Evolutionary conservation across 1,284 basidiomycete species (phyloP), one percentile per base, ranked within the genome.

Genomic region (Ceratobasidium sp.): DNA sequence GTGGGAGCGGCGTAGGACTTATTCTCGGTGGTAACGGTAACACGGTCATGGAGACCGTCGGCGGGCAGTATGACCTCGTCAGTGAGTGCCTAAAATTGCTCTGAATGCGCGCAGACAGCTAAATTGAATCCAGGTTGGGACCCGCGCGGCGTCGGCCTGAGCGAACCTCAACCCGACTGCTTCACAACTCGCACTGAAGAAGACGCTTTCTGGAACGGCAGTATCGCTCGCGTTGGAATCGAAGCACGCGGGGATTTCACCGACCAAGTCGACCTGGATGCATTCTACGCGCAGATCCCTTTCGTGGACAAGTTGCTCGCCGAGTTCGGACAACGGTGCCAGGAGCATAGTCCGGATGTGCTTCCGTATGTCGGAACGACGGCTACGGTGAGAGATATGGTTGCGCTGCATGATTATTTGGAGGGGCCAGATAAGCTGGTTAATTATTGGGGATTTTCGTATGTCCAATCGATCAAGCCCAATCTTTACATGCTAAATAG

Each of bases 81-180:
- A 57, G 67, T 69, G 27, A 57, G 67, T 69, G 4, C 33, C 23
- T 12, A 38, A 1, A 6, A 14, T 23, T 35, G 23, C 7, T 33
- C 3, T 30, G 20, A n/a, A 30, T 23, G 7, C n/a, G 14, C 20
- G 20, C 23, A 7, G 23, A 18, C 20, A 16, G 16, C 38, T 16
- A 66, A 27, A 18, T 64, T 64, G n/a, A 10, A 52, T 12, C 10
- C 55, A 78, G 78, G 76, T 20, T 81, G 79, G 78, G 80, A 80
- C 59, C 80, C 80, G 14, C 80, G 80, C 5, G 80, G 80, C 6
- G 79, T 81, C 8, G 77, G 79, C 10, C 8, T n/a, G 10, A 74
- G 68, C 14, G 33, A 14, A 12, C 46, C 54, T 0, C 48, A 54
- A 7, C 30, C 64, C 20, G 65, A 50, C 0, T 77, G 80, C 8